Evolutionary conservation across 257 asterid genomes (phyloP), one percentile per base, ranked within the genome.

Genomic region (Fraxinus cuspidata): DNA sequence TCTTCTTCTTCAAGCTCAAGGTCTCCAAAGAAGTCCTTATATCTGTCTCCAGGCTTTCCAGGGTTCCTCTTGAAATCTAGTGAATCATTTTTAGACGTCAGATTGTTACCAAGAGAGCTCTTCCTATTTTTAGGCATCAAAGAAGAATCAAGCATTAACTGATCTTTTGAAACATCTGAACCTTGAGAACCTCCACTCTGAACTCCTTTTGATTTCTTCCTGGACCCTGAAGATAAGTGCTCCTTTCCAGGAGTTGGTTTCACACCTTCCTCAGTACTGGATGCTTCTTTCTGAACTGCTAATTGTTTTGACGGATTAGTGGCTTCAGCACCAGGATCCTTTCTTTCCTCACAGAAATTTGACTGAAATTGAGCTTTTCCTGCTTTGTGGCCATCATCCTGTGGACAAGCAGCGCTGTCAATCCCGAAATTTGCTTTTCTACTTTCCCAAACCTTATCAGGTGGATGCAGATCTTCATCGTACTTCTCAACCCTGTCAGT

Each of bases 21-120:
- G 44, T 88, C 97, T 81, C 98, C 99, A 68, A 92, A 92, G 72
- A 93, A 85, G 60, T 92, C 97, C 84, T 81, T 89, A 81, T 89
- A 90, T 81, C 83, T 87, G 83, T 92, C 94, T 80, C 81, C 76
- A 31, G 86, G 84, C 79, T 86, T 90, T 78, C 73, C 87, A 81
- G 79, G 82, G 72, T 79, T 89, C 88, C 84, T 93, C 68, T 81
- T 88, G 74, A 71, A 79, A 86, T 82, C 90, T 64, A 75, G 89
- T 49, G 86, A 74, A 73, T 83, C 86, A 44, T 80, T 87, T 87
- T 85, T 92, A 76, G 93, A 71, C 25, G 73, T 16, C 67, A 70
- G 72, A 74, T 72, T 44, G 51, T 73, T 82, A 64, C 84, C 34
- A 70, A 80, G 81, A 53, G 89, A 84, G 73, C 77, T 66, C 84